Conservation (phyloP, 495 filamentous ascomycete species). For the Lophiotrema nucula region DNA sequence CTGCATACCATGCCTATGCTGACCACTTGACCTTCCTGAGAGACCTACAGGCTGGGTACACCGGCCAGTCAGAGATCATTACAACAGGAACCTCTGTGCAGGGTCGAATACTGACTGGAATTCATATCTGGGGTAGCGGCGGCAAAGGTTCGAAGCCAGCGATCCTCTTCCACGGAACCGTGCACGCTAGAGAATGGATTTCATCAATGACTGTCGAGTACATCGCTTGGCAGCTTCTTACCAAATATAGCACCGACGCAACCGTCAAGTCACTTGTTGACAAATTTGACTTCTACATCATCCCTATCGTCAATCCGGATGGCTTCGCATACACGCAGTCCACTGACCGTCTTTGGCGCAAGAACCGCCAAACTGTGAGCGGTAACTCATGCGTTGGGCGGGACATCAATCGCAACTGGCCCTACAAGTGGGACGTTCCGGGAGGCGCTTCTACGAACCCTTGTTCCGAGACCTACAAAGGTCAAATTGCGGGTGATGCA, state of each 20-base stretch:
- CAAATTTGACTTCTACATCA: slow-evolving; percentile 62
- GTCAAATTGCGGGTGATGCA: slow-evolving; percentile 47
- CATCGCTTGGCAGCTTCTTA: slow-evolving; percentile 53
- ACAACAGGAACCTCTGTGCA: slow-evolving; percentile 51
- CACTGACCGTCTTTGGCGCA: slow-evolving; percentile 59
- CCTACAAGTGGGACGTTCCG: slow-evolving; percentile 49
- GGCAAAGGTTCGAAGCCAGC: slow-evolving; percentile 55
- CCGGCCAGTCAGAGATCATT: slow-evolving; percentile 54
- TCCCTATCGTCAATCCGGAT: slow-evolving; percentile 63
- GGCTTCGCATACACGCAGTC: slow-evolving; percentile 62
- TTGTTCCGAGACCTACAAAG: slow-evolving; percentile 55
- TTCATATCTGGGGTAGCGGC: slow-evolving; percentile 57
- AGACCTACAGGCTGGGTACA: slow-evolving; percentile 49
- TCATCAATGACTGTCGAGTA: slow-evolving; percentile 55
- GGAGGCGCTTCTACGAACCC: slow-evolving; percentile 55
- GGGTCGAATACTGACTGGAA: slow-evolving; percentile 56
- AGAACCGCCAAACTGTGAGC: slow-evolving; percentile 53
- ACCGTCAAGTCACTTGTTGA: slow-evolving; percentile 49
- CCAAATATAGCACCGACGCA: slow-evolving; percentile 46
- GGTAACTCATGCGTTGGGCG: slow-evolving; percentile 50
- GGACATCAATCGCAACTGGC: slow-evolving; percentile 67
- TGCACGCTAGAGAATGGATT: slow-evolving; percentile 66
- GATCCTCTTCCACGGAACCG: slow-evolving; percentile 59
- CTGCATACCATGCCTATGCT: slow-evolving; percentile 56
- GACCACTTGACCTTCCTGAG: slow-evolving; percentile 55